A percentile compares a stretch with the other conserved stretches of the same genome.
phyloP scores from a whole-genome alignment of 345 rosid genomes.

The Mallotus nudiflorus region DNA sequence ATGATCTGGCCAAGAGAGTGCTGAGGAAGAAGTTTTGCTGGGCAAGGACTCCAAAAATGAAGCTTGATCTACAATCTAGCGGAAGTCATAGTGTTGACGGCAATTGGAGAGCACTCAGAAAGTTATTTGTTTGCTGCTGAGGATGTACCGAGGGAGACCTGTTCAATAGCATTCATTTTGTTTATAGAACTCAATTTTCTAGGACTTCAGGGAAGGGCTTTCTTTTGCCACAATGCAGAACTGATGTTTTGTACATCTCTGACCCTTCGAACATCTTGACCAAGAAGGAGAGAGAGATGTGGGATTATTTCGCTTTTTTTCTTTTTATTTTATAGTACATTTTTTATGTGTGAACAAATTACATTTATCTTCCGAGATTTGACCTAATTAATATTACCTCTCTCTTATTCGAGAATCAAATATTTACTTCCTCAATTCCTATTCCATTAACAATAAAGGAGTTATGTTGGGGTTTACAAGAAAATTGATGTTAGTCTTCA shows the following conservation, averaged over 20 bases:
- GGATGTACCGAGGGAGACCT: conserved; percentile 77
- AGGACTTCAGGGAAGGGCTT: conserved; percentile 92
- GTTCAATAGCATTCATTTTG: conserved; percentile 77
- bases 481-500: no score
- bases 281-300: conserved; percentile 95
- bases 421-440: no score
- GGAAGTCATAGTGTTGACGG: conserved; percentile 97
- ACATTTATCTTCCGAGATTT: no score
- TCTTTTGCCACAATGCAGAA: conserved; percentile 84
- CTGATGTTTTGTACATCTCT: conserved; percentile 87
- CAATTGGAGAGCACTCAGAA: conserved; percentile 95
- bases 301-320: conserved; percentile 96
- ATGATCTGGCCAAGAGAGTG: conserved; percentile 90
- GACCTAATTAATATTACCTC: no score
- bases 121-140: conserved; percentile 85
- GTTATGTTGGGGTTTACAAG: no score
- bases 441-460: no score
- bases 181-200: conserved; percentile 81
- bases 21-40: conserved; percentile 94
- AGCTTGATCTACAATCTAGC: conserved; percentile 82
- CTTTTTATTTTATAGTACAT: no score
- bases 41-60: conserved; percentile 92
- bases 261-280: conserved; percentile 97
- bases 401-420: no score
- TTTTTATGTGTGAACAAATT: no score